These are phyloP conservation scores for Passiflora organensis DNA, from an alignment of 345 rosid species.

Conservation along the genomic window DNA sequence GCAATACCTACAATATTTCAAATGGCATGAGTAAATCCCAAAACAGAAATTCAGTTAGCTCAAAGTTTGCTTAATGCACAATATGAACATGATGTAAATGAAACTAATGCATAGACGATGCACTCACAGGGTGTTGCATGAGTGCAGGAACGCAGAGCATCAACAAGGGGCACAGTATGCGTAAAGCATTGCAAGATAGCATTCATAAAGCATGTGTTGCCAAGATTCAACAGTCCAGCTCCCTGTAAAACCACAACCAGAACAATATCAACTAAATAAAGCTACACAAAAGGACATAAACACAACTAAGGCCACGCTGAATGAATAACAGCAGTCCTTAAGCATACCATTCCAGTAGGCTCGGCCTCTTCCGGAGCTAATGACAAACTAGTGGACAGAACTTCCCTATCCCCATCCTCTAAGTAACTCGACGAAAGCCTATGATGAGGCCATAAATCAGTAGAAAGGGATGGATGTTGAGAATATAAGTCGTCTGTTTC, in stretches of 20 bases:
- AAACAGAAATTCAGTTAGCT: slow-evolving; percentile 35
- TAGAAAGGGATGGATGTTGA: too few species aligned
- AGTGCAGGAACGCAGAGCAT: slow-evolving; percentile 41
- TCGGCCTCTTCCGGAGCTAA: neutral
- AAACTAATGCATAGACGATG: slow-evolving; percentile 43
- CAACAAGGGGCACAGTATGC: slow-evolving; percentile 70
- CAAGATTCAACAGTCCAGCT: slow-evolving; percentile 71
- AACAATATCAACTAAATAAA: slow-evolving; percentile 3
- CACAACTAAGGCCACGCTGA: neutral
- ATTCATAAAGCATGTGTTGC: slow-evolving; percentile 82
- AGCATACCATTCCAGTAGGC: neutral
- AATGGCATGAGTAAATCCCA: slow-evolving; percentile 26
- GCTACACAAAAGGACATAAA: neutral
- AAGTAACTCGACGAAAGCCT: too few species aligned
- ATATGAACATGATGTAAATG: slow-evolving; percentile 57
- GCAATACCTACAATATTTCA: slow-evolving; percentile 40
- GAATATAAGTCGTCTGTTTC: too few species aligned
- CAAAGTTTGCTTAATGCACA: slow-evolving; percentile 37
- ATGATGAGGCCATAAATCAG: too few species aligned
- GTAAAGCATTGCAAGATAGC: slow-evolving; percentile 85
- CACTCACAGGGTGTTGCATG: slow-evolving; percentile 44
- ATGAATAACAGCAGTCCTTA: neutral
- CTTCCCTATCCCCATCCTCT: neutral
- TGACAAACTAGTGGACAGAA: neutral
- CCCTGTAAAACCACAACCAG: slow-evolving; percentile 44